phyloP scores from a whole-genome alignment of 139 green algal species.

The Chlamydomonas eustigma region DNA sequence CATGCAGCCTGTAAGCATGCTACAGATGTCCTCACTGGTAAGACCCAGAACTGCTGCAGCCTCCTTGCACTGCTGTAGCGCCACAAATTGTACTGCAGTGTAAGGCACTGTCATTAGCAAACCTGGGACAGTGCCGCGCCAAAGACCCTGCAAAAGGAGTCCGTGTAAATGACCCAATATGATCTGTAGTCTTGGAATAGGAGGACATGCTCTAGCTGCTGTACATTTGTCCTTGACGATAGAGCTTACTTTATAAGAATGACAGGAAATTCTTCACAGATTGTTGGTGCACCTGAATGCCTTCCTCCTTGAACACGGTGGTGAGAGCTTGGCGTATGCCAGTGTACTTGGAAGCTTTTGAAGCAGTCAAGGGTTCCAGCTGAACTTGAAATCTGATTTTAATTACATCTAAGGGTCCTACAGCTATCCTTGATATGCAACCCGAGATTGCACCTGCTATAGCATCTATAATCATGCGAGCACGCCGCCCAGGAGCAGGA shows the following conservation, averaged over 20 bases:
- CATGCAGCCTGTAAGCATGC: no score
- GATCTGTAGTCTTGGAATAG: no score
- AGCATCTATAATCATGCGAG: conserved; percentile 41
- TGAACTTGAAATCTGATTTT: conserved; percentile 97
- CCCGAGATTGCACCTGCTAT: conserved; percentile 78
- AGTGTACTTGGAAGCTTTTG: conserved; percentile 75
- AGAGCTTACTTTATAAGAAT: no score
- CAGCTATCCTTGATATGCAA: conserved; percentile 68
- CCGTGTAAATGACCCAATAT: no score
- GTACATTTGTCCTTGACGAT: no score
- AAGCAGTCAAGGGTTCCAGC: conserved; percentile 51
- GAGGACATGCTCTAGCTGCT: no score
- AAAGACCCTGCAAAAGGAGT: conserved; percentile 66
- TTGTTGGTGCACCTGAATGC: conserved; percentile 58
- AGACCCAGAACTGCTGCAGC: conserved; percentile 30
- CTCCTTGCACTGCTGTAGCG: conserved; percentile 70
- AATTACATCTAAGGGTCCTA: conserved; percentile 91
- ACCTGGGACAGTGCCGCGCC: conserved; percentile 30
- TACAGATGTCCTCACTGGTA: conserved; percentile 4
- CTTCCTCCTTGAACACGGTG: conserved; percentile 87
- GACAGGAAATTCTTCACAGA: no score
- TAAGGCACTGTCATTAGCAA: conserved; percentile 93
- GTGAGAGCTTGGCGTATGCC: conserved; percentile 74
- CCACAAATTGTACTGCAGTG: conserved; percentile 95
- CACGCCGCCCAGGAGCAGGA: not conserved